Evolutionary conservation across 345 rosid species (phyloP), one percentile per base, ranked within the genome.

Genomic region (Citrus unshiu): DNA sequence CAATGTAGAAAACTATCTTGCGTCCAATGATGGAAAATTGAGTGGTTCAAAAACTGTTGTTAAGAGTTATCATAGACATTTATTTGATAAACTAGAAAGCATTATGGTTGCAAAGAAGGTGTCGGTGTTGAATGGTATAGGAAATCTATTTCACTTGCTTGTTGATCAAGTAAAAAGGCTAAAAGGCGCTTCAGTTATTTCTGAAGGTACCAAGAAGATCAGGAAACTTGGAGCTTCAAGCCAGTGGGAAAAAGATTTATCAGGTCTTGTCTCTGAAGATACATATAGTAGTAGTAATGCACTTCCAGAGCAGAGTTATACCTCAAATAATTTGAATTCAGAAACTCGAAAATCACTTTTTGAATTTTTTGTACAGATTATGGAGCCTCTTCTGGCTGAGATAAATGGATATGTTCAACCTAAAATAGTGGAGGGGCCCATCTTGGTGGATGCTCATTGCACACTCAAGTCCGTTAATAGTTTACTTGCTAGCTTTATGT

Each of bases 11-110:
- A 94, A 83, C 84, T 91, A 91, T 88, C 82, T 81, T 43, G 73
- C 83, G 76, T 76, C 73, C 25, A 21, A 40, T 64, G 89, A 82
- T 75, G 91, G 79, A 18, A 73, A 85, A 68, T 75, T 78, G 14
- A 78, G 86, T 72, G 85, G 76, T 80, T 79, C 80, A 63, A 90
- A 83, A 81, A 80, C 76, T 19, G 75, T 80, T 19, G 66, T 88
- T 70, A 82, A 81, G 84, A 93, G 99, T 85, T 93, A 96, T 76
- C 98, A 96, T 60, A 87, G 95, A 73, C 93, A 93, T 85, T 87
- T 93, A 59, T 93, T 94, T 83, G 85, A 89, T 75, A 90, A 87
- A 86, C 81, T 93, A 56, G 85, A 90, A 78, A 82, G 74, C 68
- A 81, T 91, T 72, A 56, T 88, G 59, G 76, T 63, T 74, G 80